A percentile compares a stretch with the other conserved stretches of the same genome.
These are phyloP conservation scores for Rostrohypoxylon terebratum DNA, from an alignment of 495 filamentous ascomycete species.

Conservation along the genomic window DNA sequence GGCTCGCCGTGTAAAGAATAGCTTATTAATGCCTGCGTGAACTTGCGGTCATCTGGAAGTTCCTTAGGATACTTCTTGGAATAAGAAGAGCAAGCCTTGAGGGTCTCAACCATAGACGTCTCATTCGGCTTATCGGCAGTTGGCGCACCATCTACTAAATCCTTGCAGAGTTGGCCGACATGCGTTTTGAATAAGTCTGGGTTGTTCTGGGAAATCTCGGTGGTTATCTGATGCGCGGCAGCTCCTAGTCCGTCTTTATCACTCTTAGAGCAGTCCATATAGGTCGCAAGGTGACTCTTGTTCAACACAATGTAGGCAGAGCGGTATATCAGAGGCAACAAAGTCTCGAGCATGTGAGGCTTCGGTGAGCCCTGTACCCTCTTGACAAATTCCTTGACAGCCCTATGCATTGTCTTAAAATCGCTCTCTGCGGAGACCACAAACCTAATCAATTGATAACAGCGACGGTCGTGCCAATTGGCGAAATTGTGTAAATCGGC, in stretches of 20 bases:
- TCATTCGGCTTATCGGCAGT: slow-evolving; percentile 72
- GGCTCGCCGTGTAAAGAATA: slow-evolving; percentile 87
- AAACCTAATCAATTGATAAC: slow-evolving; percentile 88
- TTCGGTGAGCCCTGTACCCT: slow-evolving; percentile 70
- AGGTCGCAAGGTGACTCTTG: slow-evolving; percentile 88
- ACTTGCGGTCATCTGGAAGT: slow-evolving; percentile 85
- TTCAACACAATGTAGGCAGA: slow-evolving; percentile 89
- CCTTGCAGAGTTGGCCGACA: slow-evolving; percentile 89
- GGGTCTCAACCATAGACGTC: slow-evolving; percentile 78
- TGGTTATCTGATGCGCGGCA: slow-evolving; percentile 88
- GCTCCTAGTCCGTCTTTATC: slow-evolving; percentile 80
- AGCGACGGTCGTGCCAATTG: slow-evolving; percentile 89
- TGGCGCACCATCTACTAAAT: slow-evolving; percentile 83
- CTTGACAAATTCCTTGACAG: slow-evolving; percentile 89
- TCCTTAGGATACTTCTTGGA: slow-evolving; percentile 86
- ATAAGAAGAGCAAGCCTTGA: slow-evolving; percentile 93
- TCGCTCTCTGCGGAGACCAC: slow-evolving; percentile 88
- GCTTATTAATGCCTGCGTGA: slow-evolving; percentile 79
- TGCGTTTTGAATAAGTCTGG: slow-evolving; percentile 92
- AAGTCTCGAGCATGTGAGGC: slow-evolving; percentile 75
- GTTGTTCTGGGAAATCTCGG: slow-evolving; percentile 89
- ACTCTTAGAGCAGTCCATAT: slow-evolving; percentile 85
- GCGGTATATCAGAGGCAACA: slow-evolving; percentile 86
- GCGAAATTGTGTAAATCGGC: slow-evolving; percentile 90
- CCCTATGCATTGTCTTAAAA: slow-evolving; percentile 88